Base-by-base conservation (phyloP, 2,329 filamentous ascomycete species). In the Penicillium polonicum region DNA sequence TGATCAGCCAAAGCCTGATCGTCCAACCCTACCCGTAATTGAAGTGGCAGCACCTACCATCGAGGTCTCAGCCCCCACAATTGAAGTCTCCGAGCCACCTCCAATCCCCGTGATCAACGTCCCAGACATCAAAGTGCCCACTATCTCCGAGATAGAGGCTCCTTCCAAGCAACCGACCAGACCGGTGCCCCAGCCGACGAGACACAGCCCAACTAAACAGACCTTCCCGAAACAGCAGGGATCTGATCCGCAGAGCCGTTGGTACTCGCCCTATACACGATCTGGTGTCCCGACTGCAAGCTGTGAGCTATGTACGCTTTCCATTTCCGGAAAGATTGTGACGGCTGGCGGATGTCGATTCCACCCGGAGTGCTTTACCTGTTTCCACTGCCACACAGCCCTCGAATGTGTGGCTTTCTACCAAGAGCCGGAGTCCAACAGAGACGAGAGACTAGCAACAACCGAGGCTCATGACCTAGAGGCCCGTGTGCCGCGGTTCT, bases 381-480 rank as follows among this genome's bases (percentile, higher is more conserved):
- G 94, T 78, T 89, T 91, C 73, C 84, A 90, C 59, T 99, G 94
- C 73, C 87, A 88, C 31, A 96, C 92, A 10, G 84, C 87, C 21
- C 88, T 99, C 19, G 94, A 99, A 77, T 93, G 92, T 55, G 90
- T 99, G 57, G 94, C 96, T 67, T 97, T 99, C 74, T 96, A 94
- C 65, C 91, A 92, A 0, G 94, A 99, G 74, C 94, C 94, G 0
- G 85, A 91, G 9, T 77, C 81, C 42, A 84, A 86, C 64, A 89
- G 91, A 44, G 77, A 77, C 2, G 88, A 88, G 50, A 88, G 94
- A 27, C 78, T 96, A 0, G 84, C 86, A 31, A 85, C 86, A 31
- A 85, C 85, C 25, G 83, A 88, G 63, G 70, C 83, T 0, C 74
- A 85, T 6, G 87, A 90, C 58, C 78, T 82, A 50, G 85, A 86